Evolutionary conservation across 2,329 filamentous ascomycete species (phyloP), one percentile per base, ranked within the genome.

Genomic region (Fusarium sp.): DNA sequence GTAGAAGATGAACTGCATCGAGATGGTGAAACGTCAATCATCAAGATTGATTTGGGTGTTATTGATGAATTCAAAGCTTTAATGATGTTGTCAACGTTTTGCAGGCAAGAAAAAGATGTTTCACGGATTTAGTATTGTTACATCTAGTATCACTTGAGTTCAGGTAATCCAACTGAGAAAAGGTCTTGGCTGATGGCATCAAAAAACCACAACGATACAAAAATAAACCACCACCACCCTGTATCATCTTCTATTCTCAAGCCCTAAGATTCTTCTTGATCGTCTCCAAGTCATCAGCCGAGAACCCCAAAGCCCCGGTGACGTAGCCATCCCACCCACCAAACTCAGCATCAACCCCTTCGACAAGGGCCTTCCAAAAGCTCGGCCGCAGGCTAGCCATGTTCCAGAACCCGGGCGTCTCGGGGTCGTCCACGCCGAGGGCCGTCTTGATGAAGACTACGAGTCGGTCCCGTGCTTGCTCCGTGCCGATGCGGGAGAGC

Each of bases 401-500:
- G 72, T 85, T 86, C 64, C 78, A 74, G 70, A 87, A 85, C 2
- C 85, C 85, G 0, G 84, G 83, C 31, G 79, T 77, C 2, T 82
- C 78, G 1, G 78, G 69, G 55, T 78, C 77, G 25, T 74, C 70
- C 16, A 78, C 75, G 7, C 79, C 78, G 1, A 81, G 70, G 23
- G 79, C 81, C 29, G 75, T 70, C 64, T 80, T 72, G 11, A 83
- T 81, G 58, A 82, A 83, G 4, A 75, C 71, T 11, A 85, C 65
- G 5, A 88, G 81, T 68, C 80, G 78, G 62, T 83, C 80, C 18
- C 85, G 83, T 6, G 82, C 83, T 25, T 82, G 81, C 75, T 87
- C 86, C 0, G 79, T 81, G 29, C 85, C 85, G 65, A 88, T 80
- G 27, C 86, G 81, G 9, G 85, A 86, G 27, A 88, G 79, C 75